A percentile compares a stretch with the other conserved stretches of the same genome.
Conservation (phyloP, 2,329 filamentous ascomycete genomes). For the Parasarocladium wereldwijsianum region DNA sequence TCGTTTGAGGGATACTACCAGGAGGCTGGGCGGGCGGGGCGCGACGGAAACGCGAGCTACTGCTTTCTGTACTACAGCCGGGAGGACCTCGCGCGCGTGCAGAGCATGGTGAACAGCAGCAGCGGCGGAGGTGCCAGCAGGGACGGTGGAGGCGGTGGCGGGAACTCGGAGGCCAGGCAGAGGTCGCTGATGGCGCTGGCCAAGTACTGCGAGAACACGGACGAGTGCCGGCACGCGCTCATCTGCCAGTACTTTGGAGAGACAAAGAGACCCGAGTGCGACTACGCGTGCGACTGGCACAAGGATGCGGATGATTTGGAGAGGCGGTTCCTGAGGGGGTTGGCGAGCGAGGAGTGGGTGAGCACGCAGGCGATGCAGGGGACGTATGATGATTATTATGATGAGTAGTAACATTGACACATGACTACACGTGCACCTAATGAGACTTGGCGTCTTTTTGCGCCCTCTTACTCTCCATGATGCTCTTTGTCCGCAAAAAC, state of each 20-base stretch:
- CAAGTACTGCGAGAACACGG: conserved; percentile 66
- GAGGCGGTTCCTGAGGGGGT: conserved; percentile 36
- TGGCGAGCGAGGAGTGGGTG: conserved; percentile 48
- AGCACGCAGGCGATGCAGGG: conserved; percentile 47
- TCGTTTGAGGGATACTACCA: conserved; percentile 95
- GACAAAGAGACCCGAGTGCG: conserved; percentile 37
- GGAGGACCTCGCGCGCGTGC: conserved; percentile 68
- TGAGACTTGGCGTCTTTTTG: no score
- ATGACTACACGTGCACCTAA: no score
- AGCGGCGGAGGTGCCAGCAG: conserved; percentile 20
- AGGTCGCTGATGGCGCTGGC: conserved; percentile 56
- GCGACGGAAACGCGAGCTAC: conserved; percentile 73
- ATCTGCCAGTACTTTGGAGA: conserved; percentile 73
- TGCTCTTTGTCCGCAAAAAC: conserved; percentile 35
- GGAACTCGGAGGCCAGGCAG: conserved; percentile 34
- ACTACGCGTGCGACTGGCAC: conserved; percentile 67
- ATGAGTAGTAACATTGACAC: conserved; percentile 18
- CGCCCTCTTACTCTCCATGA: conserved; percentile 27
- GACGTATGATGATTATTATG: conserved; percentile 39
- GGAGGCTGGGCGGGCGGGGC: conserved; percentile 80
- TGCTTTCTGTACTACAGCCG: conserved; percentile 87
- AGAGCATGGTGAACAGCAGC: conserved; percentile 35
- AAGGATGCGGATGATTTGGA: conserved; percentile 49
- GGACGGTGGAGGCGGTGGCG: conserved; percentile 13
- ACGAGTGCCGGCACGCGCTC: conserved; percentile 57